Percentiles rank a stretch among this genome's conserved stretches.
These are phyloP conservation scores for Colletotrichum tamarilloi DNA, from an alignment of 2,329 filamentous ascomycete species.

Conservation along the genomic window DNA sequence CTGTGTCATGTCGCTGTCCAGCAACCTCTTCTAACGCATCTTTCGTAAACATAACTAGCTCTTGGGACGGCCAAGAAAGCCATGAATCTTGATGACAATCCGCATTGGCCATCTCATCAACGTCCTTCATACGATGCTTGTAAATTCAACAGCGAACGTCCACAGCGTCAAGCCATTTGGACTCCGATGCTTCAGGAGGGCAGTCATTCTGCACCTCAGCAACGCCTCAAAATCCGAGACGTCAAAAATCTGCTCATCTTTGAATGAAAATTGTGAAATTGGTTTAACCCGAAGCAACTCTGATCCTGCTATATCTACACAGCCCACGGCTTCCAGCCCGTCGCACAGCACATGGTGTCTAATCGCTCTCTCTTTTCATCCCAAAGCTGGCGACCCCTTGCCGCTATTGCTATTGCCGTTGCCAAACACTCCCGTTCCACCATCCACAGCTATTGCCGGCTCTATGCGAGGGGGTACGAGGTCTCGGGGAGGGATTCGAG, in stretches of 20 bases:
- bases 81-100: too few species aligned
- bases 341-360: neutral
- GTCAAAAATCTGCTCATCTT: neutral
- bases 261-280: conserved; percentile 6
- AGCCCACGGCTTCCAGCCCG: conserved; percentile 15
- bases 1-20: too few species aligned
- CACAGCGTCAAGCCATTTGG: too few species aligned
- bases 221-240: neutral
- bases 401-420: neutral
- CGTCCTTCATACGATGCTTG: too few species aligned
- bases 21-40: too few species aligned
- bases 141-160: too few species aligned
- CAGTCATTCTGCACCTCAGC: too few species aligned
- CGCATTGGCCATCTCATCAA: too few species aligned
- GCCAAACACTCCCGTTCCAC: neutral
- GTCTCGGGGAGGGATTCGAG: conserved; percentile 85
- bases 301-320: conserved; percentile 36
- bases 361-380: neutral
- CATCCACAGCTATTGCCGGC: neutral
- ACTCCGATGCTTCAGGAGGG: too few species aligned
- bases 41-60: too few species aligned
- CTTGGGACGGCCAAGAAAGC: too few species aligned
- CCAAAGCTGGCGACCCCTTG: neutral
- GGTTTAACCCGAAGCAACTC: conserved; percentile 24
- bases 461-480: conserved; percentile 79